Base-by-base conservation (phyloP, 345 rosid genomes). In the Hibiscus trionum region DNA sequence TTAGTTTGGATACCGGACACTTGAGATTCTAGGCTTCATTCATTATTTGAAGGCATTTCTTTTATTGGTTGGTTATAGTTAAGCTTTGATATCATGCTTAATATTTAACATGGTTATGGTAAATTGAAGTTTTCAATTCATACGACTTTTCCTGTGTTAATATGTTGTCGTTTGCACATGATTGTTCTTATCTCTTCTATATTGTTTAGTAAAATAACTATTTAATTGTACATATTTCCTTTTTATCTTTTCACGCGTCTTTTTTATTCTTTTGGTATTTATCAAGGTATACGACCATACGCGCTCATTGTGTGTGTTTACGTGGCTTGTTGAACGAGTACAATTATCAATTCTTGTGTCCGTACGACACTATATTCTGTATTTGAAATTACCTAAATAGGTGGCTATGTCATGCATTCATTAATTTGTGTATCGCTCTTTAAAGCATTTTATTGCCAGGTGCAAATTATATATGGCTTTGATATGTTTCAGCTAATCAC, bases 11-110 rank as follows among this genome's bases (percentile, higher is more conserved):
- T 53, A 7, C 59, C 19, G 5, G 19, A 19, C 27, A 55, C 26
- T 19, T 69, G 29, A 67, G 58, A 55, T 53, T 5, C 47, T 52
- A 58, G n/a, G 71, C 15, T 69, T 69, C 17, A 50, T 69, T 55
- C 26, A 55, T 52, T 21, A 2, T n/a, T 53, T 31, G 31, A 69
- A 53, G 49, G 46, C 61, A 69, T 69, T 52, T 69, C 61, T 46
- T 31, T 69, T 33, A 33, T 53, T 53, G 57, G 61, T 12, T 35
- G 44, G 16, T 35, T 46, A 7, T 70, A 69, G 47, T n/a, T 17
- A 11, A 46, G 46, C 33, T 47, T 39, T 47, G 15, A 21, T 5
- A 11, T 47, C 3, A 2, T 26, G 31, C 57, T 47, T 47, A 47
- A 12, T 47, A 26, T 19, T 66, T 21, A 24, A 14, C 37, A 17